Base-by-base conservation (phyloP, 495 filamentous ascomycete genomes). In the Pyrenula aspistea region DNA sequence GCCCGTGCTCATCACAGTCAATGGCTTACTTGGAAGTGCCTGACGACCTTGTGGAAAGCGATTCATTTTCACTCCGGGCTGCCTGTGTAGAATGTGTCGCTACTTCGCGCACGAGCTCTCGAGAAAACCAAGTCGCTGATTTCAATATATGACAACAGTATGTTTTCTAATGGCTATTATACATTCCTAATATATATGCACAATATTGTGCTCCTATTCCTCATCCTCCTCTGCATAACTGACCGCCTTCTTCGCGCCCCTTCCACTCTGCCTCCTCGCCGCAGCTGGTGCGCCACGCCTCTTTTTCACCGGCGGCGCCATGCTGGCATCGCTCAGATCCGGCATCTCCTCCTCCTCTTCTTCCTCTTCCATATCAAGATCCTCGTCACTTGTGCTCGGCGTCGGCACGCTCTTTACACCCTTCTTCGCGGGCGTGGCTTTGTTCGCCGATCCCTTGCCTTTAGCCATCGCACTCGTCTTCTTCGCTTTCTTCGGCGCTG, bases 271-370 rank as follows among this genome's bases (percentile, higher is more conserved):
- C 42, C 63, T 59, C 25, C 52, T 59, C 22, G 58, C 21, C 12
- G 47, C 50, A 48, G 31, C 51, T 12, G 53, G 22, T 19, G 25
- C 23, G 12, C 55, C 60, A 54, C 57, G 61, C 24, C 22, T 24
- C 56, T 56, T 65, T 11, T 51, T 57, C 56, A 52, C 58, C 1
- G 60, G 48, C 25, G 55, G 2, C 11, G 56, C 52, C 24, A 22
- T 57, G 11, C 53, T 55, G 23, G 57, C 54, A 22, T 55, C 59
- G 53, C 57, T 62, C 21, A 61, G n/a, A 48, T 65, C 62, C 25
- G 61, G 57, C 60, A 65, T 61, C 20, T 53, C 61, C 25, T 62
- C 56, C 56, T 65, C 68, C 22, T 59, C 56, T 12, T 63, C 63
- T 22, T 68, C 61, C 36, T 66, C 59, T 20, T 64, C 64, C 53